Percentiles rank a stretch among this genome's conserved stretches.
Evolutionary conservation across 2,329 filamentous ascomycete species (phyloP).

Genomic region (Metarhizium sp.): DNA sequence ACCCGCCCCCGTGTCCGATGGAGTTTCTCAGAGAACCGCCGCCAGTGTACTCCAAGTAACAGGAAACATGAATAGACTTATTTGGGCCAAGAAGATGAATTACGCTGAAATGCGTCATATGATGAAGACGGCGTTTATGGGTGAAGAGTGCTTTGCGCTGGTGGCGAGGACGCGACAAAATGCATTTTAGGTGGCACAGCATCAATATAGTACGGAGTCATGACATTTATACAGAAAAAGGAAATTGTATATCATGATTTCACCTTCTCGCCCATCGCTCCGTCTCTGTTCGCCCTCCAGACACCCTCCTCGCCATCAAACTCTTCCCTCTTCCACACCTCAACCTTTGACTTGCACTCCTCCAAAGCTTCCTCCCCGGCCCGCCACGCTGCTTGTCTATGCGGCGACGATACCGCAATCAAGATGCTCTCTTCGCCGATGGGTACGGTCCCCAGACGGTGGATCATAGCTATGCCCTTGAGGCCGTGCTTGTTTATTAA

Average conservation of each 20-base stretch:
- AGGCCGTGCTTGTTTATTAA: constrained; percentile 54
- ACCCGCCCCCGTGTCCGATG: constrained; percentile 27
- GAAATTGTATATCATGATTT: neutral
- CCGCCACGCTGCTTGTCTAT: constrained; percentile 76
- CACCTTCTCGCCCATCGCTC: constrained; percentile 44
- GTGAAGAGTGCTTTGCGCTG: neutral
- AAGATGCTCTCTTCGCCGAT: constrained; percentile 91
- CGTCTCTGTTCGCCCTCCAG: constrained; percentile 84
- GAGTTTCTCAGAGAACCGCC: constrained; percentile 27
- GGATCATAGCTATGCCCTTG: constrained; percentile 67
- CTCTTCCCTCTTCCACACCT: constrained; percentile 92
- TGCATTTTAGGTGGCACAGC: neutral
- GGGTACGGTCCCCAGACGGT: constrained; percentile 76
- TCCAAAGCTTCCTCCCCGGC: constrained; percentile 87
- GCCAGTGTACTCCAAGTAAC: constrained; percentile 21
- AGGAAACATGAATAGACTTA: constrained; percentile 1
- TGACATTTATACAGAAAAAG: neutral
- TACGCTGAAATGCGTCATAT: neutral
- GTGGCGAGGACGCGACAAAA: neutral
- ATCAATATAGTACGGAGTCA: neutral
- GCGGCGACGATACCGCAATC: constrained; percentile 75
- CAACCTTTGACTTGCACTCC: constrained; percentile 74
- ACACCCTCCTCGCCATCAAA: constrained; percentile 70
- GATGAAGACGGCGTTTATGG: neutral
- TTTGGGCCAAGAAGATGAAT: neutral